Conservation (phyloP, 2,329 filamentous ascomycete genomes). For the Calonectria hongkongensis region DNA sequence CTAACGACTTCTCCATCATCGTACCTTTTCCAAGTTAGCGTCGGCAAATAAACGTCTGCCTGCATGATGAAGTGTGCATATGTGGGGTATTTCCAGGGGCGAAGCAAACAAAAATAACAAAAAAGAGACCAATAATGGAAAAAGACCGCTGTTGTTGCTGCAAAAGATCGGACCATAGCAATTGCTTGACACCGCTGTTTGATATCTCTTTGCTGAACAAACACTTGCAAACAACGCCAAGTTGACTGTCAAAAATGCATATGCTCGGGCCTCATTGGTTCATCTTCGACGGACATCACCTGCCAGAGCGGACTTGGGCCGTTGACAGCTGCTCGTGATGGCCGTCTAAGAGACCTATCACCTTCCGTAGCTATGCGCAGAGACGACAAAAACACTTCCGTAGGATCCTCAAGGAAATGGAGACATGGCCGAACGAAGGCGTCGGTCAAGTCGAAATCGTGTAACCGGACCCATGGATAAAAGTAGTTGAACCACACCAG, state of each 20-base stretch:
- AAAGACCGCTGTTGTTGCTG: slow-evolving; percentile 4
- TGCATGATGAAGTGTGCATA: slow-evolving; percentile 5
- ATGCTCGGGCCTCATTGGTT: background rate
- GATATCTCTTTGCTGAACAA: background rate
- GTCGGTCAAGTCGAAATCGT: background rate
- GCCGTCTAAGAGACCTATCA: background rate
- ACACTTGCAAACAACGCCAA: background rate
- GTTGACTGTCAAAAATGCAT: slow-evolving; percentile 13
- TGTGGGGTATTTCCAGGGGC: slow-evolving; percentile 26
- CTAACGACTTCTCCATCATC: slow-evolving; percentile 78
- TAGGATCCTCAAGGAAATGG: background rate
- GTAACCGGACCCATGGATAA: slow-evolving; percentile 19
- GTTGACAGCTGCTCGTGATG: background rate
- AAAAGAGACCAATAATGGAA: slow-evolving; percentile 14
- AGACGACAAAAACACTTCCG: background rate
- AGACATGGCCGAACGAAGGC: slow-evolving; percentile 22
- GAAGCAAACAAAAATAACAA: slow-evolving; percentile 36
- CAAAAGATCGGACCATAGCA: background rate
- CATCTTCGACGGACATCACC: slow-evolving; percentile 7
- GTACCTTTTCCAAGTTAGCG: slow-evolving; percentile 64
- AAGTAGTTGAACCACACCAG: background rate
- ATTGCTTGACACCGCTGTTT: background rate
- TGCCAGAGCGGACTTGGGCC: slow-evolving; percentile 17
- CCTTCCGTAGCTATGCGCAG: background rate
- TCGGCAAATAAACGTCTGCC: slow-evolving; percentile 5